A percentile compares a stretch with the other conserved stretches of the same genome.
Conservation (phyloP, 2,329 filamentous ascomycete genomes). For the Cadophora gregata region DNA sequence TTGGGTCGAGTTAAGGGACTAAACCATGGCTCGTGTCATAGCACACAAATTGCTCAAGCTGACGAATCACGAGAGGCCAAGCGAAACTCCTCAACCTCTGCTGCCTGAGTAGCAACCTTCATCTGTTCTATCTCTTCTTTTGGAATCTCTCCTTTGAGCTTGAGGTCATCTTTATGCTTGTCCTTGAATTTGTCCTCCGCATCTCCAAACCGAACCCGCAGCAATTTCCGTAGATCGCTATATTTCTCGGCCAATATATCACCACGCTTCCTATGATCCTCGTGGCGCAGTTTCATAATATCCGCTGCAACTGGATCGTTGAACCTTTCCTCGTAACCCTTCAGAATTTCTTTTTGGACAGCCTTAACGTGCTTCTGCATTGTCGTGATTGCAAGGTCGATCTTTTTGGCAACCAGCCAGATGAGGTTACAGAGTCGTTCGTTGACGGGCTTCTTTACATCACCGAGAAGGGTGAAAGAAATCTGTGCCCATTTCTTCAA, state of each 20-base stretch:
- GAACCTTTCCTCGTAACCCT: not conserved
- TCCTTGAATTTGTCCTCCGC: not conserved
- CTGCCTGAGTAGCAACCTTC: not conserved
- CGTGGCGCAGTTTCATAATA: not conserved
- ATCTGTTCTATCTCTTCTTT: not conserved
- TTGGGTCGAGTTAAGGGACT: no score
- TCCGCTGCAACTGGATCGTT: not conserved
- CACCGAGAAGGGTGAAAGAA: not conserved
- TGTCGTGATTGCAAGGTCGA: not conserved
- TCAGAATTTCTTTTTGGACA: not conserved
- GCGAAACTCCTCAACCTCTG: not conserved
- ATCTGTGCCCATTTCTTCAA: not conserved
- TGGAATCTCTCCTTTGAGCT: not conserved
- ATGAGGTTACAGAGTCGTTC: not conserved
- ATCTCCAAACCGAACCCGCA: not conserved
- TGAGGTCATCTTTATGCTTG: not conserved
- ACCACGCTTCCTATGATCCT: not conserved
- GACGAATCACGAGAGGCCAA: not conserved
- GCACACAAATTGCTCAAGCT: no score
- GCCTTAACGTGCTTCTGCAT: not conserved
- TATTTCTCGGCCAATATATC: not conserved
- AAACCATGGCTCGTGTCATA: no score
- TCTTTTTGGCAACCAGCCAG: not conserved
- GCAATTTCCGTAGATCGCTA: not conserved
- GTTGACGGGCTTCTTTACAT: not conserved